Evolutionary conservation across 768 basidiomycete genomes (phyloP).

Genomic region (Trametes meyenii): DNA sequence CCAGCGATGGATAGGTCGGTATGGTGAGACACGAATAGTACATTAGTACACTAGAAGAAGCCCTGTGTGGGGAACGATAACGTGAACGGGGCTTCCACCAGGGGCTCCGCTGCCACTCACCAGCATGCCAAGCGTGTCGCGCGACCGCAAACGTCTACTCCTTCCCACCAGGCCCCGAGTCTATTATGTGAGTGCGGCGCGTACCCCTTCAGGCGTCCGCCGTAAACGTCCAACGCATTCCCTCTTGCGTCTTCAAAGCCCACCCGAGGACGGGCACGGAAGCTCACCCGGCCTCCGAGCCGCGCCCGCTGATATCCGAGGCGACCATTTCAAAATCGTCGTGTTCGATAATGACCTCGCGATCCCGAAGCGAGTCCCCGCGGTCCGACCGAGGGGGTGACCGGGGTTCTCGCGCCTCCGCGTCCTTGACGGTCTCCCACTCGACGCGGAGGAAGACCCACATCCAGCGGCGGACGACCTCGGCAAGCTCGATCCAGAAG

Average conservation of each 20-base stretch:
- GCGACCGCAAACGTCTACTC: slow-evolving; percentile 8
- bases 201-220: not conserved
- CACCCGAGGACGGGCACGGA: not conserved
- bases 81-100: slow-evolving; percentile 16
- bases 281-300: slow-evolving; percentile 17
- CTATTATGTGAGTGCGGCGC: not conserved
- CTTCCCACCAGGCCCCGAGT: slow-evolving; percentile 16
- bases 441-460: slow-evolving; percentile 98
- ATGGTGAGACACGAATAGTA: slow-evolving; percentile 17
- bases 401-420: slow-evolving; percentile 26
- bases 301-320: slow-evolving; percentile 15
- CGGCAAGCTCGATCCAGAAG: slow-evolving; percentile 90
- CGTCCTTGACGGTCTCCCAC: slow-evolving; percentile 86
- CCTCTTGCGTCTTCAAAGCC: too few relatives aligned
- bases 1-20: slow-evolving; percentile 1
- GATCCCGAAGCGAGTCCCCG: slow-evolving; percentile 17
- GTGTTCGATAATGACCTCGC: slow-evolving; percentile 10
- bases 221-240: too few relatives aligned
- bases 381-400: slow-evolving; percentile 17
- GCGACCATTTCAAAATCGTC: slow-evolving; percentile 28
- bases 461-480: slow-evolving; percentile 90
- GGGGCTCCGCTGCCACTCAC: slow-evolving; percentile 10
- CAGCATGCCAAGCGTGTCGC: slow-evolving; percentile 17
- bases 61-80: slow-evolving; percentile 13
- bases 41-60: slow-evolving; percentile 23